A percentile compares a stretch with the other conserved stretches of the same genome.
Conservation (phyloP, 163 green algal genomes). For the Chlorella variabilis region DNA sequence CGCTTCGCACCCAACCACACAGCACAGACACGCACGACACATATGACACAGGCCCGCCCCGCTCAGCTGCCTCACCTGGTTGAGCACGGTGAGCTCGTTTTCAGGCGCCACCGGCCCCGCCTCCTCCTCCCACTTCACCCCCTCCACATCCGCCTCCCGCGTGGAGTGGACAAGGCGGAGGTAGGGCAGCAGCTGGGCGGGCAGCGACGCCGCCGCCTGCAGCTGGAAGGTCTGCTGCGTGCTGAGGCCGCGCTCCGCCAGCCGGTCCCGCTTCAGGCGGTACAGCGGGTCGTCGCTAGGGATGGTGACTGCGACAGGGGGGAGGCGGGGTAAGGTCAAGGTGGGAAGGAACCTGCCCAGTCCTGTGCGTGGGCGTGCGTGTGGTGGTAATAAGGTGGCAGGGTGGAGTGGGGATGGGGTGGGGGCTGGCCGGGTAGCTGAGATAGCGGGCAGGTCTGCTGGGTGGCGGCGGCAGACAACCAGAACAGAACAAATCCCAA, state of each 20-base stretch:
- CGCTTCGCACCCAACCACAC: no score
- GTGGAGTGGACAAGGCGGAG: conserved; percentile 69
- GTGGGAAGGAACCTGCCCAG: no score
- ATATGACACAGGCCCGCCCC: no score
- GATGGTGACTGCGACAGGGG: conserved; percentile 58
- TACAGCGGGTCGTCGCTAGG: conserved; percentile 75
- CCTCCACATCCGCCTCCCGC: conserved; percentile 53
- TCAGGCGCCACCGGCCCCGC: conserved; percentile 23
- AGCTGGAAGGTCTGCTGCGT: conserved; percentile 61
- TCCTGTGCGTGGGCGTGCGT: no score
- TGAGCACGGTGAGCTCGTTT: conserved; percentile 53
- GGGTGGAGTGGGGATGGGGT: no score
- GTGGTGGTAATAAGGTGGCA: no score
- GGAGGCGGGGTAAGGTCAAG: neutral
- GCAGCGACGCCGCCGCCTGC: conserved; percentile 55
- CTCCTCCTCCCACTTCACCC: conserved; percentile 40
- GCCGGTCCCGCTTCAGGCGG: conserved; percentile 62
- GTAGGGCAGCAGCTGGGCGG: conserved; percentile 72
- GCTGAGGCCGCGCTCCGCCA: conserved; percentile 51
- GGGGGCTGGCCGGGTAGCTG: no score
- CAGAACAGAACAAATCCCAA: no score
- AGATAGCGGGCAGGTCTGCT: no score
- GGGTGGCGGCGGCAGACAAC: no score
- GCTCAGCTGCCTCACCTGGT: no score
- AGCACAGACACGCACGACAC: no score